Evolutionary conservation across 306 rosid species (phyloP).

Genomic region (Oxytropis ochrocephala): DNA sequence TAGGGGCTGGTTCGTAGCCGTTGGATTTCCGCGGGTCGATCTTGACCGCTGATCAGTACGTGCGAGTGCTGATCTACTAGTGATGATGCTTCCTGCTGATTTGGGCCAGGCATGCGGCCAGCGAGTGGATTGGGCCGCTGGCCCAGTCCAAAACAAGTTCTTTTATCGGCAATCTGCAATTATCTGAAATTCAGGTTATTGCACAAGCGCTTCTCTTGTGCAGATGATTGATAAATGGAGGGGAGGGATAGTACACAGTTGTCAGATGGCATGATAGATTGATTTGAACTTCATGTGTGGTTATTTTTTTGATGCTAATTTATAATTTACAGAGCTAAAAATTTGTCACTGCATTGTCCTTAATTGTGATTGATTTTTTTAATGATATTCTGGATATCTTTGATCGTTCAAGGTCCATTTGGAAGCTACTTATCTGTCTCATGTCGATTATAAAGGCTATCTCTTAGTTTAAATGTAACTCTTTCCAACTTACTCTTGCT

Average conservation of each 20-base stretch:
- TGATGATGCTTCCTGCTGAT: too few relatives aligned
- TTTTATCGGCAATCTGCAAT: too few relatives aligned
- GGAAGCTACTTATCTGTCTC: not conserved
- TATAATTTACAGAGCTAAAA: not conserved
- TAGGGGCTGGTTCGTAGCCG: too few relatives aligned
- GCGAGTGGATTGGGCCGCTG: too few relatives aligned
- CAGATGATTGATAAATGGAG: not conserved
- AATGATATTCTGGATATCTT: not conserved
- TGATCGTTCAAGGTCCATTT: not conserved
- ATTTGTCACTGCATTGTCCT: not conserved
- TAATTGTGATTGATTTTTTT: not conserved
- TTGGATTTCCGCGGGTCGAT: too few relatives aligned
- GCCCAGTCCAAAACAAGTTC: too few relatives aligned
- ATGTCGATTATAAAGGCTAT: not conserved
- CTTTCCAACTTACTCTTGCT: not conserved
- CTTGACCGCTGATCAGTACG: too few relatives aligned
- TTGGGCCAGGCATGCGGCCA: too few relatives aligned
- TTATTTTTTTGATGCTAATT: constrained; percentile 20
- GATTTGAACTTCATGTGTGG: not conserved
- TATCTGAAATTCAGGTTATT: not conserved
- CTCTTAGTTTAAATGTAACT: not conserved
- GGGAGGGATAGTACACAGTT: constrained; percentile 15
- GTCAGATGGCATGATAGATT: not conserved
- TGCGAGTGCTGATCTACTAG: too few relatives aligned
- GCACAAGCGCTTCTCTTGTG: not conserved